Percentiles rank a stretch among this genome's conserved stretches.
phyloP scores from a whole-genome alignment of 2,329 filamentous ascomycete species.

The Alternaria sp. region DNA sequence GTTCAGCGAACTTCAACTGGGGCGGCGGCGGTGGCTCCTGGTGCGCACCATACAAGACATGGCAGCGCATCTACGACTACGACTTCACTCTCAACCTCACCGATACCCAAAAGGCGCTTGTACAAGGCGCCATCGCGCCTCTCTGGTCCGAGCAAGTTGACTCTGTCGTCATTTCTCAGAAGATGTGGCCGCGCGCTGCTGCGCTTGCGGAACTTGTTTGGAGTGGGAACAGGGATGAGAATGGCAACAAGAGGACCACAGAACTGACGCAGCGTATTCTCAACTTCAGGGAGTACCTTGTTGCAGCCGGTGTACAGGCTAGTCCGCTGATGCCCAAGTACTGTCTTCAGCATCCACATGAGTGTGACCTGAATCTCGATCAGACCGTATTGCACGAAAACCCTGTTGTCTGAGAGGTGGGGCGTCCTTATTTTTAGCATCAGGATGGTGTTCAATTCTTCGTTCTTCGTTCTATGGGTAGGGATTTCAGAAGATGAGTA shows the following conservation, averaged over 20 bases:
- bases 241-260: conserved; percentile 60
- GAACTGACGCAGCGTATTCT: conserved; percentile 62
- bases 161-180: conserved; percentile 57
- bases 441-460: background rate
- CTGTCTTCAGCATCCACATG: conserved; percentile 63
- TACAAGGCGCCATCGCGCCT: conserved; percentile 60
- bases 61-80: conserved; percentile 66
- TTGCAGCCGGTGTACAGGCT: conserved; percentile 61
- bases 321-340: conserved; percentile 63
- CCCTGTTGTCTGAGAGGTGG: background rate
- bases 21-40: conserved; percentile 61
- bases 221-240: conserved; percentile 60
- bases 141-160: conserved; percentile 64
- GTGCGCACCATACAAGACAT: conserved; percentile 66
- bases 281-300: conserved; percentile 66
- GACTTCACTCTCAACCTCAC: conserved; percentile 61
- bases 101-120: conserved; percentile 53
- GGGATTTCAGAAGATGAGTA: background rate
- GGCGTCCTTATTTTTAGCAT: background rate
- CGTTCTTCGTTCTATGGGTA: background rate
- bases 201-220: conserved; percentile 63
- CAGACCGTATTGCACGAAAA: conserved; percentile 46
- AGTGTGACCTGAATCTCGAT: conserved; percentile 62
- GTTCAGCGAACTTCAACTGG: conserved; percentile 61
- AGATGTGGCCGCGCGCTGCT: conserved; percentile 64